Evolutionary conservation across 352 stramenopile species (phyloP), one percentile per base, ranked within the genome.

Genomic region (Phytophthora crassamura): DNA sequence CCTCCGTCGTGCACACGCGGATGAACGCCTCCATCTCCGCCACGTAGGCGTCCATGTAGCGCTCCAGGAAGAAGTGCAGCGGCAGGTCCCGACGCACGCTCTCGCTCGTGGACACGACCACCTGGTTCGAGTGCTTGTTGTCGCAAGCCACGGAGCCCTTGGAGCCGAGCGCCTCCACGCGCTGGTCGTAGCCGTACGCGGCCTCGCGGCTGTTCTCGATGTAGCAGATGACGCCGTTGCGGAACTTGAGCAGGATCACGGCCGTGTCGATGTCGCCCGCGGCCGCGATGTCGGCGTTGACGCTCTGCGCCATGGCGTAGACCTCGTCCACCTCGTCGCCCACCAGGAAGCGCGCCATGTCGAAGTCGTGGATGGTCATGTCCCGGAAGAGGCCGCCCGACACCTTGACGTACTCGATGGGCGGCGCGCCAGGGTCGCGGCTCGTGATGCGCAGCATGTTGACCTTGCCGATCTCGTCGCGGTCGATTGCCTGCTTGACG

Each of bases 301-400:
- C 55, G 30, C 57, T 80, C 56, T 82, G 67, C 11, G 78, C 80
- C 81, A 90, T 90, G 28, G 75, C 75, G 63, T 83, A 93, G 35
- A 93, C 84, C 59, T 93, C 80, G 42, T 70, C 67, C 54, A 89
- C 71, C 49, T 80, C 91, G 18, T 74, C 77, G 50, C 89, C 91
- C 43, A 97, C 91, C 32, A 98, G 78, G 75, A 97, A 98, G 40
- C 94, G 87, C 45, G 87, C 86, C 86, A 98, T 98, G 66, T 98
- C 94, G 43, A 98, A 87, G 84, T 98, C 95, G 80, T 98, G 95
- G 72, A 98, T 95, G 33, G 95, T 96, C 95, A 98, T 98, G 65
- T 98, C 94, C 54, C 90, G 86, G 69, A 98, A 98, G 35, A 98
- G 89, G 18, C 94, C 95, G 47, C 95, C 95, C 0, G 92, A 95